These are phyloP conservation scores for Blastobotrys raffinosifermentans DNA, from an alignment of 1,139 yeast species.

Conservation along the genomic window DNA sequence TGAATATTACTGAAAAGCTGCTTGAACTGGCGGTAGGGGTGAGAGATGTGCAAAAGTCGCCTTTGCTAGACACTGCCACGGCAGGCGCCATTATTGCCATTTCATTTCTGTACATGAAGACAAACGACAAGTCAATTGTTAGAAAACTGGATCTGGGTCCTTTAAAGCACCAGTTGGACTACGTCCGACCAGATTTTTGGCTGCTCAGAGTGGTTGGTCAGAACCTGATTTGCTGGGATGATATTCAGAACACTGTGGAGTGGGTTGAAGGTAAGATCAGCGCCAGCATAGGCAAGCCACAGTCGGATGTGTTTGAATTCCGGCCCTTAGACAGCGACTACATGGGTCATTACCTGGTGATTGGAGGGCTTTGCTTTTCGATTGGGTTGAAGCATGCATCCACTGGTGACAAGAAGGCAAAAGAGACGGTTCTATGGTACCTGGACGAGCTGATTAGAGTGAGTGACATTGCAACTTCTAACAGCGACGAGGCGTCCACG, in stretches of 20 bases:
- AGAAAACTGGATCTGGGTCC: slow-evolving; percentile 58
- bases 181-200: slow-evolving; percentile 74
- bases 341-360: slow-evolving; percentile 55
- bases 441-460: slow-evolving; percentile 59
- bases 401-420: slow-evolving; percentile 49
- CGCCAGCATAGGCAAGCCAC: slow-evolving; percentile 39
- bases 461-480: slow-evolving; percentile 34
- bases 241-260: slow-evolving; percentile 42
- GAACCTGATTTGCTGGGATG: slow-evolving; percentile 75
- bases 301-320: slow-evolving; percentile 16
- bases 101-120: slow-evolving; percentile 64
- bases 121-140: slow-evolving; percentile 58
- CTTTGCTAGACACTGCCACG: slow-evolving; percentile 65
- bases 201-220: slow-evolving; percentile 63
- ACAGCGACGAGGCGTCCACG: slow-evolving; percentile 59
- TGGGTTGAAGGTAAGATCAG: slow-evolving; percentile 59
- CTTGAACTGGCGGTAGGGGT: slow-evolving; percentile 54
- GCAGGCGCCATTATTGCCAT: slow-evolving; percentile 80
- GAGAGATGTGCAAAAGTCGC: slow-evolving; percentile 63
- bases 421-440: slow-evolving; percentile 53
- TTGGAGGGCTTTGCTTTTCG: slow-evolving; percentile 73
- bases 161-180: slow-evolving; percentile 57
- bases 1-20: slow-evolving; percentile 62
- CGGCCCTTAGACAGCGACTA: slow-evolving; percentile 51
- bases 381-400: slow-evolving; percentile 78